A percentile compares a stretch with the other conserved stretches of the same genome.
phyloP scores from a whole-genome alignment of 2,329 filamentous ascomycete genomes.

The Pyricularia grisea region DNA sequence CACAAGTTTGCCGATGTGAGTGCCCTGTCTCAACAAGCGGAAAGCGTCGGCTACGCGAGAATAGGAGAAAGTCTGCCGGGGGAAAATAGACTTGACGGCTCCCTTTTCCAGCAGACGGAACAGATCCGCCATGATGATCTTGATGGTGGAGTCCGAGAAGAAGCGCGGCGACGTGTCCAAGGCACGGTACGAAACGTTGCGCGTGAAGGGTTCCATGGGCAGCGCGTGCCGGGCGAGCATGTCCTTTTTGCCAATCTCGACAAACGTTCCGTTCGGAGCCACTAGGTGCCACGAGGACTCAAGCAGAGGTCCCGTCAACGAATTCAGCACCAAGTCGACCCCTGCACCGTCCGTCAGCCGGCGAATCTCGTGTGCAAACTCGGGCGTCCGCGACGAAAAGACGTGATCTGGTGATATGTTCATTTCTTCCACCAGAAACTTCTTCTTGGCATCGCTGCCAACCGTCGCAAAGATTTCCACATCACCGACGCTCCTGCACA shows the following conservation, averaged over 20 bases:
- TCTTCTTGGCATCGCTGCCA: constrained; percentile 16
- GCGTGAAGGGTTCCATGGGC: constrained; percentile 24
- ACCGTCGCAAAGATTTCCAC: constrained; percentile 21
- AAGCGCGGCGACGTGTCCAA: constrained; percentile 2
- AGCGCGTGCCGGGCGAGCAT: constrained; percentile 17
- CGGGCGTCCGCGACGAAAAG: constrained; percentile 17
- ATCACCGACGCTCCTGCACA: constrained; percentile 8
- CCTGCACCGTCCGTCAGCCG: constrained; percentile 16
- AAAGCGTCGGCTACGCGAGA: background rate
- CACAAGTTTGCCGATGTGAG: background rate
- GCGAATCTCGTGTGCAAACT: constrained; percentile 11
- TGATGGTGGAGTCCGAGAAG: background rate
- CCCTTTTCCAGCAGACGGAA: background rate
- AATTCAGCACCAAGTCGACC: constrained; percentile 24
- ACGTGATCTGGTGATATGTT: constrained; percentile 21
- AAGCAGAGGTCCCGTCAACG: constrained; percentile 21
- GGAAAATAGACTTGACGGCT: background rate
- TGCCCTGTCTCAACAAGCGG: background rate
- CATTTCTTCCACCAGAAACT: constrained; percentile 16
- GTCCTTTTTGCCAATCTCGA: constrained; percentile 17
- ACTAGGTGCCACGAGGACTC: constrained; percentile 17
- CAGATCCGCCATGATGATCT: background rate
- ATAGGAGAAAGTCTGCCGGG: background rate
- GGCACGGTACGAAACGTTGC: constrained; percentile 6
- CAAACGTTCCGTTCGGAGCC: constrained; percentile 20